Base-by-base conservation (phyloP, 2,329 filamentous ascomycete species). In the Penicillium vulpinum region DNA sequence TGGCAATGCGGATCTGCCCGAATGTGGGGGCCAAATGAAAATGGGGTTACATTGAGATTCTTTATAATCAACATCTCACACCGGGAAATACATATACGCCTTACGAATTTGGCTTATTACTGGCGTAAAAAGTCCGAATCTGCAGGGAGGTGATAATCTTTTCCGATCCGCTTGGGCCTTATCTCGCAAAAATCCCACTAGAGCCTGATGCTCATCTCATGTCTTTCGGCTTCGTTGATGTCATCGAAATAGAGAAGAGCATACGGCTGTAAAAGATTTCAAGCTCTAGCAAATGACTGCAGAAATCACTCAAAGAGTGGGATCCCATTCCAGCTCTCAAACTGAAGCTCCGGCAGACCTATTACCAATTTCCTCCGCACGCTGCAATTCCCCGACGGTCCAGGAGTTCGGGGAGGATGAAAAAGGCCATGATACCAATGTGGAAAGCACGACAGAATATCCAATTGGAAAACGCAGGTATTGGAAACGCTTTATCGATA, bases 401-500 rank as follows among this genome's bases (percentile, higher is more conserved):
- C 35, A 40, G 8, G n/a, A 3, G 36, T 15, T 40, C 13, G 45
- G n/a, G 4, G 35, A 48, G 40, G 44, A 35, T 8, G 51, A 50
- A 35, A 54, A 54, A 40, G 10, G 16, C 21, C 28, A 41, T 15
- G 44, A 40, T 41, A 24, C n/a, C 36, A 53, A 48, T 29, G n/a
- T 54, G 7, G 22, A 36, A 35, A 50, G 40, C 29, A 16, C 40
- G n/a, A 15, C 45, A 28, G 51, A 36, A 28, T 44, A 50, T 5
- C 6, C 51, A 24, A 18, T 7, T n/a, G 28, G 11, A 2, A 49
- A 28, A 3, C 9, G 5, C 18, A 26, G 15, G 7, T 21, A 28
- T 46, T 49, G 39, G 35, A 45, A 4, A 26, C 21, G 24, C n/a
- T 18, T 56, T 26, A 2, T 62, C 16, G 28, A 62, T 54, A 56